These are phyloP conservation scores for Brettanomyces nanus DNA, from an alignment of 805 yeast genomes.

Conservation along the genomic window DNA sequence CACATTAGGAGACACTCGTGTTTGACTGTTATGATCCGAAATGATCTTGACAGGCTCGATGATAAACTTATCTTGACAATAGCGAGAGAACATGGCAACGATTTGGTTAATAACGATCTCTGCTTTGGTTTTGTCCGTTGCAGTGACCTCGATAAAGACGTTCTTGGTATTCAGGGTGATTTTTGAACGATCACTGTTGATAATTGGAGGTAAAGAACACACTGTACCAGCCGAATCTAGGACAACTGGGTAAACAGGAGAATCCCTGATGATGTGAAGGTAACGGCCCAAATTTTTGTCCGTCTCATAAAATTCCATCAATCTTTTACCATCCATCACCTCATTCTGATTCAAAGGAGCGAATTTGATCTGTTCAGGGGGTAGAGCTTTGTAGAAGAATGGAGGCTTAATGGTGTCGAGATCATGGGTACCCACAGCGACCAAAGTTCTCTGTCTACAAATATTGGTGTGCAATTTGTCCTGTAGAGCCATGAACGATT, in stretches of 20 bases:
- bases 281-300: slow-evolving; percentile 88
- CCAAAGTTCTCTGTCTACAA: slow-evolving; percentile 95
- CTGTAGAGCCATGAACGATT: slow-evolving; percentile 91
- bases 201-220: slow-evolving; percentile 93
- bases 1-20: slow-evolving; percentile 71
- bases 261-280: slow-evolving; percentile 78
- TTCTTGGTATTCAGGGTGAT: slow-evolving; percentile 78
- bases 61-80: slow-evolving; percentile 72
- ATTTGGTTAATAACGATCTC: slow-evolving; percentile 87
- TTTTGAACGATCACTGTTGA: slow-evolving; percentile 87
- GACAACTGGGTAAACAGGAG: slow-evolving; percentile 87
- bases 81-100: slow-evolving; percentile 92
- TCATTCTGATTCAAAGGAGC: slow-evolving; percentile 66
- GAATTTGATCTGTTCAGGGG: slow-evolving; percentile 70
- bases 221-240: slow-evolving; percentile 69
- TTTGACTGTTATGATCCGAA: slow-evolving; percentile 70
- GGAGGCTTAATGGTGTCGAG: slow-evolving; percentile 66
- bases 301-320: slow-evolving; percentile 84
- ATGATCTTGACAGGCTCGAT: slow-evolving; percentile 85
- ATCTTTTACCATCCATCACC: slow-evolving; percentile 62
- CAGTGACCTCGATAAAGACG: slow-evolving; percentile 89
- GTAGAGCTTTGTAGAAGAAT: slow-evolving; percentile 78
- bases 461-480: slow-evolving; percentile 92
- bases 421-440: slow-evolving; percentile 98
- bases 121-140: slow-evolving; percentile 89